Percentiles rank a stretch among this genome's conserved stretches.
Evolutionary conservation across 1,284 basidiomycete species (phyloP).

Genomic region (Ceratobasidium theobromae): DNA sequence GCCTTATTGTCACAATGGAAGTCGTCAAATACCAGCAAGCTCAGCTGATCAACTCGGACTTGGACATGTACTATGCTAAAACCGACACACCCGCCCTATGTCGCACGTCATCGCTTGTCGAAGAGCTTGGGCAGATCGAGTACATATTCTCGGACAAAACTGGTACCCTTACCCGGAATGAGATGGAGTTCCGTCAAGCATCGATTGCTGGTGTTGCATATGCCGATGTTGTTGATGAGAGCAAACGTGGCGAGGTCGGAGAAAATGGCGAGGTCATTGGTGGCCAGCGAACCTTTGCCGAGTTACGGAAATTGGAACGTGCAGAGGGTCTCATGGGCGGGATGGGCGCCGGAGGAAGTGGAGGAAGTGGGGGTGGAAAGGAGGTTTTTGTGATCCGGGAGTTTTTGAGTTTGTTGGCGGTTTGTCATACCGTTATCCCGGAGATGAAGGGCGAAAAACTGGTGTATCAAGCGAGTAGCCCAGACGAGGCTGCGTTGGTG

Average conservation of each 20-base stretch:
- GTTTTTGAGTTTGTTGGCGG: constrained; percentile 88
- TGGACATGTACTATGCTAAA: constrained; percentile 92
- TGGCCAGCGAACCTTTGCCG: constrained; percentile 66
- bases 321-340: constrained; percentile 46
- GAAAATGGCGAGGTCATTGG: constrained; percentile 39
- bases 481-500: constrained; percentile 96
- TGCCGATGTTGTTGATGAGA: constrained; percentile 85
- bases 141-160: constrained; percentile 99
- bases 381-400: constrained; percentile 68
- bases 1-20: constrained; percentile 98
- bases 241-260: constrained; percentile 58
- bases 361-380: constrained; percentile 45
- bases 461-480: constrained; percentile 94
- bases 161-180: constrained; percentile 93
- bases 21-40: constrained; percentile 99
- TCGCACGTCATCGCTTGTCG: constrained; percentile 94
- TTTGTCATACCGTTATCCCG: constrained; percentile 99
- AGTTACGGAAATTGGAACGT: constrained; percentile 61
- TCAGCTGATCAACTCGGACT: constrained; percentile 93
- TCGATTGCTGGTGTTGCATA: constrained; percentile 88
- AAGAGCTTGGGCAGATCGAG: constrained; percentile 98
- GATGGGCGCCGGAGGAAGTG: constrained; percentile 30
- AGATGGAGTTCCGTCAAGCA: constrained; percentile 97
- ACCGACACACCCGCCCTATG: constrained; percentile 97
- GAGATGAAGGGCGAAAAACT: constrained; percentile 82